phyloP scores from a whole-genome alignment of 2,329 filamentous ascomycete genomes.

The Thelonectria rubi region DNA sequence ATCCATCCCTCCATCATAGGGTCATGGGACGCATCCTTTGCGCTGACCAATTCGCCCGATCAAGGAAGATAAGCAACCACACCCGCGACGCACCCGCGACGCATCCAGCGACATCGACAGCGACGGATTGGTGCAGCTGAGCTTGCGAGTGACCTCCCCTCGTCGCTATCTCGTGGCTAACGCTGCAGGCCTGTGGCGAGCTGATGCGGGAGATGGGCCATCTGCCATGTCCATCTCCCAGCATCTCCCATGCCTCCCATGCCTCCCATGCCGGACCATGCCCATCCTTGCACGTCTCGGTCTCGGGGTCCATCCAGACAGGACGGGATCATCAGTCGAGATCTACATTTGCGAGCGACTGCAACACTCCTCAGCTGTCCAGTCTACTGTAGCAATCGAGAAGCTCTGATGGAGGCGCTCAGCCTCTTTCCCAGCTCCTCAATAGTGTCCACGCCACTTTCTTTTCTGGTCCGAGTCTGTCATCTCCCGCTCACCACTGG shows the following conservation, averaged over 20 bases:
- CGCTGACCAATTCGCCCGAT: neutral
- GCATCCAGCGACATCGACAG: too few relatives aligned
- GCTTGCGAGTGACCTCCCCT: neutral
- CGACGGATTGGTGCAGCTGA: too few relatives aligned
- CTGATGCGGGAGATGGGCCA: neutral
- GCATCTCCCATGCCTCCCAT: neutral
- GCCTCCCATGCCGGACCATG: neutral
- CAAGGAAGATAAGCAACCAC: neutral
- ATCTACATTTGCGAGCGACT: neutral
- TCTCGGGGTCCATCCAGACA: neutral
- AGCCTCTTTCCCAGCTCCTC: neutral
- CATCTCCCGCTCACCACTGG: neutral
- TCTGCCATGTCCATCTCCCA: slow-evolving; percentile 2
- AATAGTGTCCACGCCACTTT: neutral
- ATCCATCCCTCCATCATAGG: neutral
- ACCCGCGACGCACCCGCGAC: neutral
- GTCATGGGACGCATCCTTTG: neutral
- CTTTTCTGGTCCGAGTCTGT: neutral
- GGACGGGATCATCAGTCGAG: slow-evolving; percentile 3
- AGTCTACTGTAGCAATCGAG: too few relatives aligned
- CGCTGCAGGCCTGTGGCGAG: neutral
- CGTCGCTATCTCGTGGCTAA: neutral
- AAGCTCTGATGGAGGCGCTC: too few relatives aligned
- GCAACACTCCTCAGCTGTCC: neutral
- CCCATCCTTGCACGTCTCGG: neutral